Percentiles rank a stretch among this genome's conserved stretches.
Conservation (phyloP, 2,329 filamentous ascomycete species). For the Pestalotiopsis sp. region DNA sequence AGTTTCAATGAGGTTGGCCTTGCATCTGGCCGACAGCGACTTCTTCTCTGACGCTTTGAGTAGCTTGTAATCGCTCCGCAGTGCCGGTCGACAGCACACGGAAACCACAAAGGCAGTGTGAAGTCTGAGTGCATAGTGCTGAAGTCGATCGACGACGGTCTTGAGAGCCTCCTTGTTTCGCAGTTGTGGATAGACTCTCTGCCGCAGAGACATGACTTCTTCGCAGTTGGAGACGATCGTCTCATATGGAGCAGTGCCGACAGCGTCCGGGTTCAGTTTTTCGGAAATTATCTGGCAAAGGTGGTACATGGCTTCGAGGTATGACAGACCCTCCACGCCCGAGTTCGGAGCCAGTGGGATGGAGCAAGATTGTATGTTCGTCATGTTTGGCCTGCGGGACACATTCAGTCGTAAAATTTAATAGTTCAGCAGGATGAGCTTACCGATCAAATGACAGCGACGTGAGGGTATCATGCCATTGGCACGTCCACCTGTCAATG, state of each 20-base stretch:
- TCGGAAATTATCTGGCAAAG: slow-evolving; percentile 64
- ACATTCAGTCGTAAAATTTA: slow-evolving; percentile 15
- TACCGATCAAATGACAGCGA: slow-evolving; percentile 68
- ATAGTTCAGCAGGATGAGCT: slow-evolving; percentile 13
- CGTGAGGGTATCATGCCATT: slow-evolving; percentile 69
- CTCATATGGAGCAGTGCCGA: slow-evolving; percentile 49
- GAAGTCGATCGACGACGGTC: slow-evolving; percentile 63
- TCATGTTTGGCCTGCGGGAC: slow-evolving; percentile 59
- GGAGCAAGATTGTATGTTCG: slow-evolving; percentile 58
- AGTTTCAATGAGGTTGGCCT: slow-evolving; percentile 64
- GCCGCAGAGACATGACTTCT: slow-evolving; percentile 54
- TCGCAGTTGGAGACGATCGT: slow-evolving; percentile 62
- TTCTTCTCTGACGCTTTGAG: slow-evolving; percentile 56
- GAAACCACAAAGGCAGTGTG: slow-evolving; percentile 69
- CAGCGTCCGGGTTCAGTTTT: slow-evolving; percentile 57
- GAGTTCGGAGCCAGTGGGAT: slow-evolving; percentile 49
- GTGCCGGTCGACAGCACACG: slow-evolving; percentile 64
- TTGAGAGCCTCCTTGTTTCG: slow-evolving; percentile 65
- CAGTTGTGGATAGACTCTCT: slow-evolving; percentile 52
- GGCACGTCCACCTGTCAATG: slow-evolving; percentile 55
- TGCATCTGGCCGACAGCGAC: slow-evolving; percentile 60
- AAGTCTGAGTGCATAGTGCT: slow-evolving; percentile 65
- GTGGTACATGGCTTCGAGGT: slow-evolving; percentile 68
- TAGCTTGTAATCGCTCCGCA: slow-evolving; percentile 55
- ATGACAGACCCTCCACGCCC: slow-evolving; percentile 53